Base-by-base conservation (phyloP, 345 rosid species). In the Bruguiera gymnorhiza region DNA sequence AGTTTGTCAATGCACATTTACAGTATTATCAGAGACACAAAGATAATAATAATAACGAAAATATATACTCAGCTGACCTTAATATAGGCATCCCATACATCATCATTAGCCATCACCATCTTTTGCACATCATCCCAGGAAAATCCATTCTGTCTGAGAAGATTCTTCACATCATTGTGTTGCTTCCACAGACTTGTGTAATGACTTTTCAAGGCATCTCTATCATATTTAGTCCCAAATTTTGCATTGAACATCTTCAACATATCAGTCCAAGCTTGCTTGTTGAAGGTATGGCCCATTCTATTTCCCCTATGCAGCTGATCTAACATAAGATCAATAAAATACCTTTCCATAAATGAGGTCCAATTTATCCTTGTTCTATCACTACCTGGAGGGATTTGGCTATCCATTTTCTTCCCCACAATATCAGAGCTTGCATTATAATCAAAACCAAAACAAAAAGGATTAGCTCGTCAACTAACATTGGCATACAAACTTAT, bases 241-340 rank as follows among this genome's bases (percentile, higher is more conserved):
- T 69, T 78, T 19, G 79, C 67, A 53, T 81, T 81, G 50, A 81
- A 75, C 72, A 57, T 21, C 8, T 50, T 72, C 65, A 74, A 50
- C 77, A 81, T 81, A 66, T 77, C 84, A 0, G 70, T 75, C 84
- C 84, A 81, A 68, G 79, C 79, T 81, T 81, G 79, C 43, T 77
- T 81, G 73, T 74, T 81, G 62, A 81, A 81, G 1, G 81, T 77
- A 59, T 81, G 81, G 23, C 81, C 84, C 69, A 81, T 61, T 78
- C 84, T 75, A 31, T 81, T 81, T 30, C 84, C 81, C 46, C 63
- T 71, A 52, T 58, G 75, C 77, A 74, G 62, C 73, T 81, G 84
- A 66, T 77, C 79, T 30, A 81, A 58, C 84, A 81, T 74, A 54
- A 81, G 81, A 61, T 77, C 79, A 34, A 81, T 72, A 72, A 81